Evolutionary conservation across 352 stramenopile genomes (phyloP), one percentile per base, ranked within the genome.

Genomic region (Pythium scleroteichum): DNA sequence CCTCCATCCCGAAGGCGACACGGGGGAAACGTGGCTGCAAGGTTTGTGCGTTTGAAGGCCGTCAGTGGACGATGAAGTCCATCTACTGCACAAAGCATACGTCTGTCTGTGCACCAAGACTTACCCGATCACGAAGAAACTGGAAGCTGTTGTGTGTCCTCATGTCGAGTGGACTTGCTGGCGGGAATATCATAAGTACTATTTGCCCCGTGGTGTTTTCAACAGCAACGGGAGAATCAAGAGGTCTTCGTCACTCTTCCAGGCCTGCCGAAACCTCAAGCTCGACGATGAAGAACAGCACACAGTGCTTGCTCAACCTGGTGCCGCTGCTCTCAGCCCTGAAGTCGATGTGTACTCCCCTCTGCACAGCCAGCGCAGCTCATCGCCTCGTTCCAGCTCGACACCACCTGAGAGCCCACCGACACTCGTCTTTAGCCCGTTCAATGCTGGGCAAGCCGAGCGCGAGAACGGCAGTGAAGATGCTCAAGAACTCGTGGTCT

Each of bases 151-250:
- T 20, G 32, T 55, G 10, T 62, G 55, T 22, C 54, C 54, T 12
- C 12, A 45, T 13, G 14, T 40, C 2, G 32, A 7, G 4, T 62
- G 54, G 54, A 53, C 29, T 35, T 62, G 54, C 32, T 62, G 54
- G 54, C n/a, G 42, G 9, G 53, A 62, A 22, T 62, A 39, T 24
- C 54, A 62, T 17, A n/a, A 47, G 0, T 62, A 29, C 29, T 62
- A 61, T 22, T 24, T 61, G 5, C 53, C 53, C 2, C 39, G 19
- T 12, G 41, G 41, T 6, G 27, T 52, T 3, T 61, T 61, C 39
- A 59, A 59, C n/a, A 14, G 4, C 19, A 20, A 59, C 17, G 38
- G 27, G 2, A 33, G 39, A n/a, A 59, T 59, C 52, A 59, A 50
- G 52, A 22, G 52, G 17, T 59, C 52, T 17, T 59, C 52, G 7